Conservation (phyloP, 2,329 filamentous ascomycete species). For the Phialophora macrospora region DNA sequence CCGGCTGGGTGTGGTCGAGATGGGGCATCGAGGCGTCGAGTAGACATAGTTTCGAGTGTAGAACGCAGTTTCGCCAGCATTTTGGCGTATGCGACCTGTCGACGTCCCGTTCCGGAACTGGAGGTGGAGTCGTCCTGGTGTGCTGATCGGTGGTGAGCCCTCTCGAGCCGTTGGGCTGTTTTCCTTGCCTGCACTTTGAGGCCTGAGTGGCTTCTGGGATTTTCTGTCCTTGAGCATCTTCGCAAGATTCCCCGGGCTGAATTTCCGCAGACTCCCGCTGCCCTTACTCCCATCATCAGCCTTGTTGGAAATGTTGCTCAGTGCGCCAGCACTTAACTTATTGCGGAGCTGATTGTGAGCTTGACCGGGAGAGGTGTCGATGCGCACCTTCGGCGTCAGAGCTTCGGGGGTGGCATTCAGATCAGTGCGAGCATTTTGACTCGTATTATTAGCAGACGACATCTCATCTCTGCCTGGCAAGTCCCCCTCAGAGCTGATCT, state of each 20-base stretch:
- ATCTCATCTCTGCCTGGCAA: neutral
- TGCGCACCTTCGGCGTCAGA: slow-evolving; percentile 17
- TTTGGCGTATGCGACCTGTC: slow-evolving; percentile 25
- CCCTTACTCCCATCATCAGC: slow-evolving; percentile 24
- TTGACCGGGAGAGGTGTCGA: slow-evolving; percentile 11
- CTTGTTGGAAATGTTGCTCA: slow-evolving; percentile 26
- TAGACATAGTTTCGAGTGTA: slow-evolving; percentile 12
- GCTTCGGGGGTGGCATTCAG: slow-evolving; percentile 15
- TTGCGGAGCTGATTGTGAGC: slow-evolving; percentile 26
- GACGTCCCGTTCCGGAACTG: slow-evolving; percentile 33
- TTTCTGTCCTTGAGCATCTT: slow-evolving; percentile 31
- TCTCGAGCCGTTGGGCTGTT: slow-evolving; percentile 28
- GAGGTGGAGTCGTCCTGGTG: slow-evolving; percentile 31
- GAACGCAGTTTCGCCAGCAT: slow-evolving; percentile 21
- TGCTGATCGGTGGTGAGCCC: slow-evolving; percentile 29
- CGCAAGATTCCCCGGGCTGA: slow-evolving; percentile 34
- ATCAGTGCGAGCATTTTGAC: slow-evolving; percentile 1
- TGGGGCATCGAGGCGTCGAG: slow-evolving; percentile 22
- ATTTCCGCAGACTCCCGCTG: slow-evolving; percentile 25
- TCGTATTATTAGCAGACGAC: neutral
- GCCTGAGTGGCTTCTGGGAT: slow-evolving; percentile 15
- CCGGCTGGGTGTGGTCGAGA: slow-evolving; percentile 24
- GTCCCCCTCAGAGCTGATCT: slow-evolving; percentile 41
- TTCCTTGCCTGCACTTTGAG: slow-evolving; percentile 32
- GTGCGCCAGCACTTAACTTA: slow-evolving; percentile 13